A percentile compares a stretch with the other conserved stretches of the same genome.
These are phyloP conservation scores for Hypoxylon intermedium DNA, from an alignment of 495 filamentous ascomycete species.

Conservation along the genomic window DNA sequence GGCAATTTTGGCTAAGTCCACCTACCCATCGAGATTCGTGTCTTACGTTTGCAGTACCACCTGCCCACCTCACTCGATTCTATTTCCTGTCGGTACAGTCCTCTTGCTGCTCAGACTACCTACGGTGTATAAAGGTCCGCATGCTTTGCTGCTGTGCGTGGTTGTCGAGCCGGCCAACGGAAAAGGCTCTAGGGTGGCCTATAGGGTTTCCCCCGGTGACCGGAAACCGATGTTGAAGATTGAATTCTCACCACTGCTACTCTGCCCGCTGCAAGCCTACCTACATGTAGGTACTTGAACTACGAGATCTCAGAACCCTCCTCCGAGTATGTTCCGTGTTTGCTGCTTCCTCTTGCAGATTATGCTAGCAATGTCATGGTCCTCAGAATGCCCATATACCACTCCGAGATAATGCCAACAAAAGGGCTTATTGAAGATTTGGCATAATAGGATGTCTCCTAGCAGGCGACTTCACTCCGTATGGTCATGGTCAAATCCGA, in stretches of 20 bases:
- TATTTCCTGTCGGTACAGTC: not conserved
- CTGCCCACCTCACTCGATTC: conserved; percentile 1
- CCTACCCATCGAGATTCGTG: conserved; percentile 16
- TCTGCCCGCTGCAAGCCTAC: conserved; percentile 1
- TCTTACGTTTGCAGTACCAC: conserved; percentile 9
- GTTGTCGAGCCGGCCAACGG: conserved; percentile 18
- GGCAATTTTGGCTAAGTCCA: conserved; percentile 4
- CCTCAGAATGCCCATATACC: not conserved
- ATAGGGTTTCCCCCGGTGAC: conserved; percentile 26
- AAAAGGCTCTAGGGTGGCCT: conserved; percentile 10
- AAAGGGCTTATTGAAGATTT: too few relatives aligned
- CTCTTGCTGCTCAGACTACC: not conserved
- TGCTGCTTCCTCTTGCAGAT: not conserved
- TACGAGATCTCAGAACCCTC: not conserved
- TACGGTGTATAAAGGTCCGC: conserved; percentile 4
- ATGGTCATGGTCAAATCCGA: not conserved
- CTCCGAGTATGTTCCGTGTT: not conserved
- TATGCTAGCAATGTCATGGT: not conserved
- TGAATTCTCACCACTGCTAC: conserved; percentile 13
- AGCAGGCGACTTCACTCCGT: not conserved
- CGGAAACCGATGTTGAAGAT: conserved; percentile 12
- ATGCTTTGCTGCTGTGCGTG: conserved; percentile 5
- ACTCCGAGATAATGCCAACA: too few relatives aligned
- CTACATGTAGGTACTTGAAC: not conserved
- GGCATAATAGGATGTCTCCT: too few relatives aligned